These are phyloP conservation scores for Solanum appendiculatum DNA, from an alignment of 257 asterid species.

Conservation along the genomic window DNA sequence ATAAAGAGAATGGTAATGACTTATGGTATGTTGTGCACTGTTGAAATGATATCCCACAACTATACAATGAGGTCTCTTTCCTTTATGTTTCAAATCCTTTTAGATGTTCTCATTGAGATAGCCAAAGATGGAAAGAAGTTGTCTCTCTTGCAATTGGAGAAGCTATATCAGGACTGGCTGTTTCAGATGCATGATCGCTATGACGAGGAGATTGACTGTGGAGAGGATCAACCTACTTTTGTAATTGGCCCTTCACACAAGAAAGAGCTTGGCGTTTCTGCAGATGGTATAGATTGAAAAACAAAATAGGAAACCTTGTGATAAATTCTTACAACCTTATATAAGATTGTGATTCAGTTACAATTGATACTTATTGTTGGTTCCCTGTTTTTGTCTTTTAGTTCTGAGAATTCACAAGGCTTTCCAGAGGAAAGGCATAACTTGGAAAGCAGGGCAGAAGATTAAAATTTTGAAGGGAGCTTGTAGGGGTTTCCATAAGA, in stretches of 20 bases:
- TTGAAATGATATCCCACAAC: background rate
- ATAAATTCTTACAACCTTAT: background rate
- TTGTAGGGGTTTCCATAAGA: conserved; percentile 34
- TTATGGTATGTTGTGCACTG: background rate
- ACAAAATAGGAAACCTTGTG: background rate
- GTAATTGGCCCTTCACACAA: conserved; percentile 24
- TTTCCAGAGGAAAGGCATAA: conserved; percentile 36
- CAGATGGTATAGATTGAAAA: conserved; percentile 34
- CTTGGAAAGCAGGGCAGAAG: conserved; percentile 60
- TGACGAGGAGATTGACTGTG: conserved; percentile 47
- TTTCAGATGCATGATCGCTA: conserved; percentile 42
- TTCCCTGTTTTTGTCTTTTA: conserved; percentile 11
- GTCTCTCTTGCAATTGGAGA: conserved; percentile 39
- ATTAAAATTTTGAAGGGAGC: conserved; percentile 70
- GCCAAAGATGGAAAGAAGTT: conserved; percentile 33
- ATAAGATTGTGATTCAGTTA: background rate
- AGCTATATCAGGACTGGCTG: conserved; percentile 51
- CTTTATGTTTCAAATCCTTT: background rate
- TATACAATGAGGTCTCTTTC: background rate
- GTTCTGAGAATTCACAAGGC: conserved; percentile 50
- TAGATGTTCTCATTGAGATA: conserved; percentile 39
- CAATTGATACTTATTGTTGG: background rate
- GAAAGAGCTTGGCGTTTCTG: conserved; percentile 34
- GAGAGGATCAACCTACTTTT: conserved; percentile 41
- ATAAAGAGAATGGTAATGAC: conserved; percentile 31